Conservation (phyloP, 805 yeast genomes). For the Teunomyces funiuensis region DNA sequence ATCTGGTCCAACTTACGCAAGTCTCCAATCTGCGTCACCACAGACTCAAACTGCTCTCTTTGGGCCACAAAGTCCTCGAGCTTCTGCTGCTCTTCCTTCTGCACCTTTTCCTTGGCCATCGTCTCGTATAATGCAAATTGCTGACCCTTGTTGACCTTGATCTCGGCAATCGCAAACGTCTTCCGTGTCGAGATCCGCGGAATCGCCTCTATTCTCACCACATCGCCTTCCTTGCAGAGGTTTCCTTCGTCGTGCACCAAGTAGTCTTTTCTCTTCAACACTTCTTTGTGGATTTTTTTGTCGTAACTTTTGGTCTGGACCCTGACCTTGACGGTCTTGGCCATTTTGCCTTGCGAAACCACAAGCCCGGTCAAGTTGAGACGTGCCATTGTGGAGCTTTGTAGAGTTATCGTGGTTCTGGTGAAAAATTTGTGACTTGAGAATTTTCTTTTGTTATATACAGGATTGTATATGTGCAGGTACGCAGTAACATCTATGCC, state of each 20-base stretch:
- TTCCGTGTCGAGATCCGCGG: constrained; percentile 83
- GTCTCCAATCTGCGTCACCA: constrained; percentile 37
- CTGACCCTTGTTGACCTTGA: constrained; percentile 85
- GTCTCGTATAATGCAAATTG: constrained; percentile 79
- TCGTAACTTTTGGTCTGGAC: constrained; percentile 77
- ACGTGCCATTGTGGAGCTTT: constrained; percentile 61
- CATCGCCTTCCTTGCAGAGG: constrained; percentile 90
- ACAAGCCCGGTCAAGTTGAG: constrained; percentile 92
- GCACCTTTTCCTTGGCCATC: constrained; percentile 67
- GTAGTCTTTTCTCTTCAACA: constrained; percentile 76
- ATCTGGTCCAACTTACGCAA: constrained; percentile 35
- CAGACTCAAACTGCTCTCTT: constrained; percentile 26
- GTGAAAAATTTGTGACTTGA: constrained; percentile 4
- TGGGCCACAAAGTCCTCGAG: constrained; percentile 54
- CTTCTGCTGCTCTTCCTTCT: constrained; percentile 61
- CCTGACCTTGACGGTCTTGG: constrained; percentile 90
- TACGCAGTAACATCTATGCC: no score
- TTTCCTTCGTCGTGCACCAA: constrained; percentile 93
- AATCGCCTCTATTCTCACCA: constrained; percentile 87
- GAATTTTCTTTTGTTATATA: not conserved
- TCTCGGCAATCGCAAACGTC: constrained; percentile 88
- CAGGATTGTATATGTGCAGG: not conserved
- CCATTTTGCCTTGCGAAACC: constrained; percentile 94
- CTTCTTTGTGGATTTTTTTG: constrained; percentile 68
- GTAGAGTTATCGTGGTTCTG: not conserved